Evolutionary conservation across 163 green algal genomes (phyloP).

Genomic region (Smithsoniella earleae): DNA sequence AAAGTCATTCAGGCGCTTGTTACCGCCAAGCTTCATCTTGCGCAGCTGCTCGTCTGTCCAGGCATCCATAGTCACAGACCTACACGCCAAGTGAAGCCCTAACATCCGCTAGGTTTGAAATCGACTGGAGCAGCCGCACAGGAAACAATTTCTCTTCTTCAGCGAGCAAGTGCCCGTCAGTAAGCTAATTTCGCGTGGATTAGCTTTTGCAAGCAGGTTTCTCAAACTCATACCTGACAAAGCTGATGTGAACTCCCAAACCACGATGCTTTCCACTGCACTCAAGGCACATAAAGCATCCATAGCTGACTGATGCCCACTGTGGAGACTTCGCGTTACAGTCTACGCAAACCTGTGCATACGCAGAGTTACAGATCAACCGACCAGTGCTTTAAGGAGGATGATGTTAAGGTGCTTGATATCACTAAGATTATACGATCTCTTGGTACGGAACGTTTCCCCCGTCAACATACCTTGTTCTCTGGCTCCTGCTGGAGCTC

Average conservation of each 20-base stretch:
- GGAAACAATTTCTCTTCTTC: too few species aligned
- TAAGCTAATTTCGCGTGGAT: too few species aligned
- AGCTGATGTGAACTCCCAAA: conserved; percentile 94
- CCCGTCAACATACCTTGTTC: conserved; percentile 60
- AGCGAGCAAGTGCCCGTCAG: too few species aligned
- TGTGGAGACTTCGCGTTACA: conserved; percentile 93
- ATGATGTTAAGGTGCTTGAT: background rate
- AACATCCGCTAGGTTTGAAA: background rate
- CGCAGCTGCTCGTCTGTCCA: conserved; percentile 89
- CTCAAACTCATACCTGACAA: conserved; percentile 69
- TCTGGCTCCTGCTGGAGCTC: conserved; percentile 73
- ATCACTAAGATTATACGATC: too few species aligned
- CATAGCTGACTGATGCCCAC: conserved; percentile 89
- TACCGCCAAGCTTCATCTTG: conserved; percentile 92
- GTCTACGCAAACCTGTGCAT: conserved; percentile 79
- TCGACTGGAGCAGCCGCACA: too few species aligned
- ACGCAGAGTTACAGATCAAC: background rate
- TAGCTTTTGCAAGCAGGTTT: too few species aligned
- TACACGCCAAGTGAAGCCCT: conserved; percentile 36
- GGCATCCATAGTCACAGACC: conserved; percentile 93
- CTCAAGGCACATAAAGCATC: conserved; percentile 97
- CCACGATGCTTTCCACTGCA: conserved; percentile 90
- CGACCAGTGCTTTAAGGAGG: background rate
- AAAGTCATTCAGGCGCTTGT: conserved; percentile 82
- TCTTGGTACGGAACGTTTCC: too few species aligned